Conservation (phyloP, 441 rosid species). For the Adansonia grandidieri region DNA sequence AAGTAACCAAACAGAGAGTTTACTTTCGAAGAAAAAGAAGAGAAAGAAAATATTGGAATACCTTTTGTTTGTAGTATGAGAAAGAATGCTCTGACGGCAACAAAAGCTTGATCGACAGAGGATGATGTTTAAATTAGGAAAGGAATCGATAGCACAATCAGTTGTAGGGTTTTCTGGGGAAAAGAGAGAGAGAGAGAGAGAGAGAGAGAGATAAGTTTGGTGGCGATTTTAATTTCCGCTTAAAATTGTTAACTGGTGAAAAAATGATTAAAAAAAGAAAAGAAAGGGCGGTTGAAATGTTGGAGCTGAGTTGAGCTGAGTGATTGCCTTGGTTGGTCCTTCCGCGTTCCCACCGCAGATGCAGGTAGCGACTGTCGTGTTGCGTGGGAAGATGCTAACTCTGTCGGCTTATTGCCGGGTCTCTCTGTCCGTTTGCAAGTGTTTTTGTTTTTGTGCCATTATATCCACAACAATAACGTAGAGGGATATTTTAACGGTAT, state of each 20-base stretch:
- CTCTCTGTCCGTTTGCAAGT: neutral
- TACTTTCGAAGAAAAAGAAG: neutral
- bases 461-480: too few relatives aligned
- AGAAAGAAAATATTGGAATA: neutral
- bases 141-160: neutral
- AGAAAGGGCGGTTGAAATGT: neutral
- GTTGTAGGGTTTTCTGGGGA: neutral
- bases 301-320: neutral
- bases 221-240: neutral
- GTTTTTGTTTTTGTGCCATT: neutral
- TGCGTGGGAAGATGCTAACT: constrained; percentile 9
- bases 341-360: neutral
- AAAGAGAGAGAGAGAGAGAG: neutral
- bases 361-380: neutral
- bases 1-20: neutral
- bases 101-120: neutral
- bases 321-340: neutral
- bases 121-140: neutral
- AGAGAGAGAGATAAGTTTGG: neutral
- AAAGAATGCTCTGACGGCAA: neutral
- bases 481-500: too few relatives aligned
- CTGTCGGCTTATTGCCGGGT: constrained; percentile 3
- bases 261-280: neutral
- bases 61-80: neutral
- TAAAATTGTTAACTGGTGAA: constrained; percentile 9